Evolutionary conservation across 164 flowering plant genomes (phyloP).

Genomic region (Vitis labrusca): DNA sequence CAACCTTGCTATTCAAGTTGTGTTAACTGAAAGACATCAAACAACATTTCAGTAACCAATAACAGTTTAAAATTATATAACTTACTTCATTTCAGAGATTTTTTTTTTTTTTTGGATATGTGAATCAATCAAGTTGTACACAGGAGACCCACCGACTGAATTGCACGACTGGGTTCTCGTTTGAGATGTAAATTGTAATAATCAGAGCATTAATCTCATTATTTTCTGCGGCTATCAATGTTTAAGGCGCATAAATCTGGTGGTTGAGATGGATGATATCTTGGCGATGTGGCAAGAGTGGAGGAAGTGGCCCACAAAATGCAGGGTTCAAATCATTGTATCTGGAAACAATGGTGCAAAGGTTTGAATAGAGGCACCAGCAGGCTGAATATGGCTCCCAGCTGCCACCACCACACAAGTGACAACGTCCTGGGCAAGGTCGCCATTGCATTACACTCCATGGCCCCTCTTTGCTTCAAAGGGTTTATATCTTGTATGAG

Average conservation of each 20-base stretch:
- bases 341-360: constrained; percentile 8
- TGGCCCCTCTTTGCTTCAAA: background rate
- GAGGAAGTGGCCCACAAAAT: constrained; percentile 8
- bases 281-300: constrained; percentile 1
- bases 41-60: too few relatives aligned
- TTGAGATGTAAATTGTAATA: too few relatives aligned
- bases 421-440: background rate
- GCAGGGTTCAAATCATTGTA: background rate
- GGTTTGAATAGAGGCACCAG: constrained; percentile 17
- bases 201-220: too few relatives aligned
- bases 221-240: background rate
- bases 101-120: too few relatives aligned
- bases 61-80: too few relatives aligned
- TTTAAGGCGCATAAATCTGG: background rate
- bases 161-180: too few relatives aligned
- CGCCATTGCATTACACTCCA: constrained; percentile 4
- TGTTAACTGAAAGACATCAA: too few relatives aligned
- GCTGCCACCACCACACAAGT: constrained; percentile 7
- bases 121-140: too few relatives aligned
- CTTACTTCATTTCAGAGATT: too few relatives aligned
- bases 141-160: too few relatives aligned
- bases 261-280: constrained; percentile 5
- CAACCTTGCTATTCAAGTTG: background rate
- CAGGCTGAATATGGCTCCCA: constrained; percentile 6
- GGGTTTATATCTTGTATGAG: background rate